Evolutionary conservation across 495 filamentous ascomycete species (phyloP).

Genomic region (Terfezia boudieri): DNA sequence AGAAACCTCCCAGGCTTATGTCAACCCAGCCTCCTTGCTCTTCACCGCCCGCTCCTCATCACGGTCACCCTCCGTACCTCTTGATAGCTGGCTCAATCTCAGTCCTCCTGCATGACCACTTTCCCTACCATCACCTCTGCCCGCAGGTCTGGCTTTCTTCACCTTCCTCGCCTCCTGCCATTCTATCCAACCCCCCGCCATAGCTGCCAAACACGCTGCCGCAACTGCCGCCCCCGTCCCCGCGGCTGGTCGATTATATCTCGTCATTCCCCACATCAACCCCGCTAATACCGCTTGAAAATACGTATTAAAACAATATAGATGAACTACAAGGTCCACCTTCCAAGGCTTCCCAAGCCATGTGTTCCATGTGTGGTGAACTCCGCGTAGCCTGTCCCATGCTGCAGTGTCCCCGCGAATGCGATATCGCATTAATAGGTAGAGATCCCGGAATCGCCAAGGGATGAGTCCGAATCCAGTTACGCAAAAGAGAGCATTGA

Average conservation of each 20-base stretch:
- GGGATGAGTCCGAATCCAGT: conserved; percentile 67
- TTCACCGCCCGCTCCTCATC: too few species aligned
- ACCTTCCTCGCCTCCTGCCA: conserved; percentile 42
- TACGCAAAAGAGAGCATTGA: conserved; percentile 69
- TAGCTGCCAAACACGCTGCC: conserved; percentile 44
- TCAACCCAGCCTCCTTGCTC: too few species aligned
- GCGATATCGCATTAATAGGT: conserved; percentile 41
- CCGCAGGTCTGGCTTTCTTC: conserved; percentile 30
- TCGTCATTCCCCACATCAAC: conserved; percentile 62
- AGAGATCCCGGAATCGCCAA: conserved; percentile 67
- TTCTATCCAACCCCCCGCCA: conserved; percentile 42
- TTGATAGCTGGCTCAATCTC: too few species aligned
- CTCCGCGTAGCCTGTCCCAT: conserved; percentile 17
- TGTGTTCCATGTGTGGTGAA: background rate
- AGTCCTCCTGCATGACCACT: background rate
- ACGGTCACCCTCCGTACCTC: too few species aligned
- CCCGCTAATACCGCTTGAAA: conserved; percentile 44
- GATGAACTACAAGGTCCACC: conserved; percentile 27
- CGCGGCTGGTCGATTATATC: conserved; percentile 49
- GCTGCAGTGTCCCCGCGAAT: conserved; percentile 29
- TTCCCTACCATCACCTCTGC: background rate
- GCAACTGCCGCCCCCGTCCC: conserved; percentile 51
- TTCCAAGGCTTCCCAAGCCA: conserved; percentile 42
- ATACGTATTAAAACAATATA: conserved; percentile 51
- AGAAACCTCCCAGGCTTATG: too few species aligned